Evolutionary conservation across 2,329 filamentous ascomycete genomes (phyloP).

Genomic region (Gremmenia infestans): DNA sequence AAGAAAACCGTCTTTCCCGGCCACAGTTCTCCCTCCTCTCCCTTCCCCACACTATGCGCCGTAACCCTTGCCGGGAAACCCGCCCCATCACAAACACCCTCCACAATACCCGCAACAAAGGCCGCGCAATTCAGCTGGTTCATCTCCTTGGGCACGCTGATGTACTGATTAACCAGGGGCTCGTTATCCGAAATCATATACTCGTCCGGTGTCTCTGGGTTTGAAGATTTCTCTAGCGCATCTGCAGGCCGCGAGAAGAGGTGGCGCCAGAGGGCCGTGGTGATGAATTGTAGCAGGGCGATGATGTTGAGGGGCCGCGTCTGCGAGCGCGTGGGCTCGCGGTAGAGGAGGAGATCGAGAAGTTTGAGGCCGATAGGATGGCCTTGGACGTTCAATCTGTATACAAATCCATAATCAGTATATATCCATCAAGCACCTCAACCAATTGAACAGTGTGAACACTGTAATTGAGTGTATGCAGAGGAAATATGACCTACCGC

Average conservation of each 20-base stretch:
- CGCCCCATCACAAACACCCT: conserved; percentile 91
- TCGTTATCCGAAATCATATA: conserved; percentile 99
- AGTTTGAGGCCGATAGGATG: conserved; percentile 91
- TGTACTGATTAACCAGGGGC: conserved; percentile 89
- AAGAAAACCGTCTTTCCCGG: conserved; percentile 94
- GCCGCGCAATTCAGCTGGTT: conserved; percentile 94
- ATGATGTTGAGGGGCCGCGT: conserved; percentile 83
- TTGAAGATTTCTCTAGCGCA: conserved; percentile 81
- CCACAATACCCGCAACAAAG: conserved; percentile 89
- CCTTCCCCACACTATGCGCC: conserved; percentile 70
- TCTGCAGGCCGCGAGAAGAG: conserved; percentile 89
- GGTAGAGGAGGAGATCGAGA: conserved; percentile 89
- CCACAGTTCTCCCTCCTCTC: conserved; percentile 72
- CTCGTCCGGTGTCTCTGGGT: conserved; percentile 79
- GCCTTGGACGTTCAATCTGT: conserved; percentile 83
- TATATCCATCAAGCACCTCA: background rate
- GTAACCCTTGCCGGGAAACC: conserved; percentile 86
- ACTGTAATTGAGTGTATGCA: background rate
- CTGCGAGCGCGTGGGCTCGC: conserved; percentile 64
- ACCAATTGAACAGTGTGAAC: too few species aligned
- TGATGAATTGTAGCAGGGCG: conserved; percentile 89
- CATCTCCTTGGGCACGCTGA: conserved; percentile 92
- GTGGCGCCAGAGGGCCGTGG: conserved; percentile 85
- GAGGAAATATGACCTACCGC: conserved; percentile 48
- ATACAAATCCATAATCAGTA: conserved; percentile 1